Evolutionary conservation across 108 stramenopile genomes (phyloP).

Genomic region (Skeletonema costatum): DNA sequence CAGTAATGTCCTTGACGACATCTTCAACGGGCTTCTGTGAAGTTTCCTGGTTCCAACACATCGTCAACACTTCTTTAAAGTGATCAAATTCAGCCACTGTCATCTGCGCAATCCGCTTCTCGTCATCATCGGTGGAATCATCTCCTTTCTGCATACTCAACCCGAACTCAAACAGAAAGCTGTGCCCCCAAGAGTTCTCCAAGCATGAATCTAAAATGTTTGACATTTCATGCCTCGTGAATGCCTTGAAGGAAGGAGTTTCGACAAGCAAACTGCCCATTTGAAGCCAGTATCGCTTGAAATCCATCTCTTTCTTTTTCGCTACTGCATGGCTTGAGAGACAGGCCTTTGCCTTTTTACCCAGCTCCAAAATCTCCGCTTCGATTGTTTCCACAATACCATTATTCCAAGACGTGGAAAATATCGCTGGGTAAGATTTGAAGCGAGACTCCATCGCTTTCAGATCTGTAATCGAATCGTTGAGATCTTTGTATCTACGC

Average conservation of each 20-base stretch:
- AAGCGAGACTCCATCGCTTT: conserved; percentile 56
- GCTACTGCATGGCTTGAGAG: conserved; percentile 40
- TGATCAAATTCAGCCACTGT: conserved; percentile 57
- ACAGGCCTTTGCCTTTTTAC: conserved; percentile 35
- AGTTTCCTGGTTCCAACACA: conserved; percentile 70
- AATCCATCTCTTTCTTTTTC: conserved; percentile 46
- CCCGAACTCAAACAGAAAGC: conserved; percentile 66
- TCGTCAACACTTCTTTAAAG: conserved; percentile 67
- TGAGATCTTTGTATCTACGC: conserved; percentile 59
- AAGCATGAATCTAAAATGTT: conserved; percentile 55
- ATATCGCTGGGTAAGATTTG: conserved; percentile 50
- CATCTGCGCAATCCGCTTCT: conserved; percentile 58
- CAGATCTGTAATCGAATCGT: conserved; percentile 50
- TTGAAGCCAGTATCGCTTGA: conserved; percentile 53
- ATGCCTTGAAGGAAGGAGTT: conserved; percentile 48
- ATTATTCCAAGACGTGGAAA: conserved; percentile 54
- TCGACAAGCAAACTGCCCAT: conserved; percentile 65
- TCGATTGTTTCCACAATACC: conserved; percentile 52
- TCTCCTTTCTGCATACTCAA: conserved; percentile 53
- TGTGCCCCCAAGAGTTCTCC: conserved; percentile 57
- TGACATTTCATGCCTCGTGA: conserved; percentile 53
- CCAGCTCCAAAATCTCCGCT: conserved; percentile 46
- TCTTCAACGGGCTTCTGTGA: conserved; percentile 65
- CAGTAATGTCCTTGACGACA: conserved; percentile 45
- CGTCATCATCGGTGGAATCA: conserved; percentile 41